phyloP scores from a whole-genome alignment of 768 basidiomycete species.

The Hortiboletus campestris region DNA sequence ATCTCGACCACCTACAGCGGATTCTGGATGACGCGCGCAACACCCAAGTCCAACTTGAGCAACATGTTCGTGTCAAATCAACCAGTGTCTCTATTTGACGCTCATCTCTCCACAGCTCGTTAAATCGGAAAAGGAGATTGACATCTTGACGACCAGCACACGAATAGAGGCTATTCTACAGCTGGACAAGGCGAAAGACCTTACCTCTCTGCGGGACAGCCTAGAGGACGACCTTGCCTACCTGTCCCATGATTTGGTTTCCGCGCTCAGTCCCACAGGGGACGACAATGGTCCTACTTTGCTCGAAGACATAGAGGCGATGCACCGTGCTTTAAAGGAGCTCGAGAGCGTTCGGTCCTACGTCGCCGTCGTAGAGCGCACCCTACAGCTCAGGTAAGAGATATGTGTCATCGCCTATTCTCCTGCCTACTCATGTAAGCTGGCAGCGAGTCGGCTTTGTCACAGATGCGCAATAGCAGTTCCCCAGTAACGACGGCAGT shows the following conservation, averaged over 20 bases:
- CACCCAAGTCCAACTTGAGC: conserved; percentile 40
- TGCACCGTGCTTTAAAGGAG: conserved; percentile 76
- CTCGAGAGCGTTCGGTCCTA: conserved; percentile 75
- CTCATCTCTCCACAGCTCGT: conserved; percentile 51
- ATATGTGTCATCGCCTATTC: background rate
- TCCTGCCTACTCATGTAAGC: conserved; percentile 7
- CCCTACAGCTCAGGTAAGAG: conserved; percentile 67
- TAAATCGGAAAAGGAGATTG: conserved; percentile 48
- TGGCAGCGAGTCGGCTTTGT: conserved; percentile 55
- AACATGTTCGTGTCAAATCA: conserved; percentile 41
- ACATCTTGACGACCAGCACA: conserved; percentile 47
- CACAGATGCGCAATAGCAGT: conserved; percentile 44
- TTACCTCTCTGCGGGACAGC: conserved; percentile 73
- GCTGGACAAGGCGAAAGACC: conserved; percentile 64
- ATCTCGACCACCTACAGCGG: conserved; percentile 48
- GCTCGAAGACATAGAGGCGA: conserved; percentile 75
- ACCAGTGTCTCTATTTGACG: conserved; percentile 7
- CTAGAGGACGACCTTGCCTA: conserved; percentile 75
- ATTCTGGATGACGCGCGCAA: conserved; percentile 43
- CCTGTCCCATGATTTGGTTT: conserved; percentile 63
- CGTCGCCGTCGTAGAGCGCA: conserved; percentile 69
- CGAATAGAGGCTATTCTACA: conserved; percentile 46
- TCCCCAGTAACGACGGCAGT: conserved; percentile 44
- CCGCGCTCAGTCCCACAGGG: conserved; percentile 43
- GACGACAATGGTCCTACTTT: conserved; percentile 57